phyloP scores from a whole-genome alignment of 2,329 filamentous ascomycete genomes.

The Ophiocordyceps sinensis region DNA sequence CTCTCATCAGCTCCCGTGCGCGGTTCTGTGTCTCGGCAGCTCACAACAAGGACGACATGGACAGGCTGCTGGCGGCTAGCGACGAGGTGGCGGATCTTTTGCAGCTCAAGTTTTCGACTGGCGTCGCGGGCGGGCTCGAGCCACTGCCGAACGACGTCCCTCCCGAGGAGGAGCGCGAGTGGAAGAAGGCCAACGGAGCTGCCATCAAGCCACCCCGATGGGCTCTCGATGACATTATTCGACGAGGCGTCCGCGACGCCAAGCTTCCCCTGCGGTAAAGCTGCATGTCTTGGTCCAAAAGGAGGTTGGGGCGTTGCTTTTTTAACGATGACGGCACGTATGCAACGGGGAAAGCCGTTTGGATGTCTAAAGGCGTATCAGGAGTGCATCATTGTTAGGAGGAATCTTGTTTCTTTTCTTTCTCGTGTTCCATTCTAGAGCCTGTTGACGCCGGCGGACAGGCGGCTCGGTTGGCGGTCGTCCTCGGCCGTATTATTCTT shows the following conservation, averaged over 20 bases:
- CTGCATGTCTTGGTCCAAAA: not conserved
- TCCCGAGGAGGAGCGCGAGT: constrained; percentile 57
- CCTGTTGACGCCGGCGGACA: not conserved
- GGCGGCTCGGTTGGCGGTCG: not conserved
- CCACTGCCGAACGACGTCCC: constrained; percentile 58
- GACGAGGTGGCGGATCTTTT: constrained; percentile 86
- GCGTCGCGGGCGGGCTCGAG: constrained; percentile 75
- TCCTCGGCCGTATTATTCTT: too few relatives aligned
- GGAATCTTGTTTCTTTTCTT: not conserved
- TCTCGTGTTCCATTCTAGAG: not conserved
- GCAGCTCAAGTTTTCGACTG: constrained; percentile 94
- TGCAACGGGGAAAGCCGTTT: not conserved
- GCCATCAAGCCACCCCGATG: constrained; percentile 67
- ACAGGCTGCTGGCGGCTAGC: constrained; percentile 75
- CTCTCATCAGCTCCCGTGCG: constrained; percentile 83
- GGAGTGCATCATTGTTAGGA: constrained; percentile 2
- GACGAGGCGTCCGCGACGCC: constrained; percentile 58
- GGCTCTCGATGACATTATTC: constrained; percentile 71
- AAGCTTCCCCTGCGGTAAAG: constrained; percentile 54
- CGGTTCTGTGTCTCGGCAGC: constrained; percentile 92
- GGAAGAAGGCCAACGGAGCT: constrained; percentile 45
- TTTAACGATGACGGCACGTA: constrained; percentile 1
- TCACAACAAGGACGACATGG: constrained; percentile 96
- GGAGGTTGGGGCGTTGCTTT: constrained; percentile 10
- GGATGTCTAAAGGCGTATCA: constrained; percentile 5